These are phyloP conservation scores for Macrolepiota albuminosa DNA, from an alignment of 768 basidiomycete genomes.

Conservation along the genomic window DNA sequence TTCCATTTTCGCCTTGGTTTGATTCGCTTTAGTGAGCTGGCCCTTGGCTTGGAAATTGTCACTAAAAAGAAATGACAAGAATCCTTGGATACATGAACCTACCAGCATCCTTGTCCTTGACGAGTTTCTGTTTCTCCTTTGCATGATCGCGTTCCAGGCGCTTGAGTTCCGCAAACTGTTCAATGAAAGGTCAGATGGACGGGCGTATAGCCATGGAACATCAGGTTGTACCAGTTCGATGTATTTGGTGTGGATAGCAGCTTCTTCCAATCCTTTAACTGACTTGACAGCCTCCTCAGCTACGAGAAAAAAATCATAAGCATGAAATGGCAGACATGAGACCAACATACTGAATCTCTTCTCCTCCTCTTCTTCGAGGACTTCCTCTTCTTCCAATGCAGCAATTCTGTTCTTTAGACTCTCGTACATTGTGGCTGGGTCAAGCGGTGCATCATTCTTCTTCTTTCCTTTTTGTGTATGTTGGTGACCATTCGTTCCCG, in stretches of 20 bases:
- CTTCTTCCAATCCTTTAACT: slow-evolving; percentile 79
- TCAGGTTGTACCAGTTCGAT: slow-evolving; percentile 68
- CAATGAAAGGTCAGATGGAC: slow-evolving; percentile 16
- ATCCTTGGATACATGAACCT: slow-evolving; percentile 11
- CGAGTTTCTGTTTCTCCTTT: slow-evolving; percentile 87
- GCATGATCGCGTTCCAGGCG: slow-evolving; percentile 83
- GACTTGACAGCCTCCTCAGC: slow-evolving; percentile 88
- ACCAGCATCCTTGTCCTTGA: slow-evolving; percentile 91
- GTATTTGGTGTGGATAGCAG: slow-evolving; percentile 80
- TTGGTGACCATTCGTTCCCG: slow-evolving; percentile 39
- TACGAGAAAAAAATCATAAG: slow-evolving; percentile 25
- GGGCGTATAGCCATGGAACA: slow-evolving; percentile 14
- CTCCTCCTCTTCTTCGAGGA: slow-evolving; percentile 85
- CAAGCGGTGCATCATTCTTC: slow-evolving; percentile 66
- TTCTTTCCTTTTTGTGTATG: slow-evolving; percentile 60
- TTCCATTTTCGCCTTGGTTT: slow-evolving; percentile 87
- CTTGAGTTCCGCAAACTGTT: slow-evolving; percentile 84
- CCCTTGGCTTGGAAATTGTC: slow-evolving; percentile 54
- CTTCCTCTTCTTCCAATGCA: slow-evolving; percentile 84
- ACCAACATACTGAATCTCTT: slow-evolving; percentile 58
- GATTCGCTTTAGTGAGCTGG: slow-evolving; percentile 83
- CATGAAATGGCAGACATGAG: slow-evolving; percentile 5
- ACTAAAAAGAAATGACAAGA: neutral
- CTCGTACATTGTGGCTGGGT: slow-evolving; percentile 86
- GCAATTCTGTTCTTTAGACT: slow-evolving; percentile 86